Evolutionary conservation across 345 rosid genomes (phyloP).

Genomic region (Tarenaya hassleriana): DNA sequence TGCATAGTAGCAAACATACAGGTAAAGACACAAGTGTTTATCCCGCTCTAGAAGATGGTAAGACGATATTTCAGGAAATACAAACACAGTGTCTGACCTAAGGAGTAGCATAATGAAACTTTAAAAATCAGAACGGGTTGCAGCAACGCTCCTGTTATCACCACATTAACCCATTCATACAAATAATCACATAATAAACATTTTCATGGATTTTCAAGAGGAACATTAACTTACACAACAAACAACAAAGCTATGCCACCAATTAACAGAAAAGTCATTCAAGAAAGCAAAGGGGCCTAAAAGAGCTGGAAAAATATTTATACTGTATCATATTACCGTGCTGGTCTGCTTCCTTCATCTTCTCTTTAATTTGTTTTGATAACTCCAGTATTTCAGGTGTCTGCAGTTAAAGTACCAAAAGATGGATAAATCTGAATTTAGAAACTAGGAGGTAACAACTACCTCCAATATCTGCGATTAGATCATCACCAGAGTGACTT

Average conservation of each 20-base stretch:
- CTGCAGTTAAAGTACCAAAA: slow-evolving; percentile 33
- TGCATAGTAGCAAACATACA: neutral
- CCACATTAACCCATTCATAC: neutral
- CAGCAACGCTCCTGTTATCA: slow-evolving; percentile 9
- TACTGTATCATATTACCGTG: slow-evolving; percentile 41
- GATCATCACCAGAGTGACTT: slow-evolving; percentile 82
- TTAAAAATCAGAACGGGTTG: slow-evolving; percentile 1
- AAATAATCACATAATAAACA: neutral
- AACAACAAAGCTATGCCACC: neutral
- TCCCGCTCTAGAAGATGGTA: slow-evolving; percentile 4
- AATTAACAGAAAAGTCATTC: neutral
- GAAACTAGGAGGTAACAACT: neutral
- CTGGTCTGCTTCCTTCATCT: slow-evolving; percentile 86
- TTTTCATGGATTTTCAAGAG: slow-evolving; percentile 1
- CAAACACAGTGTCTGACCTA: neutral
- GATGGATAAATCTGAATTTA: neutral
- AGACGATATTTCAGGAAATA: slow-evolving; percentile 9
- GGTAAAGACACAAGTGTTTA: slow-evolving; percentile 6
- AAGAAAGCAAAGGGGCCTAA: neutral
- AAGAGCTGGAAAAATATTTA: neutral
- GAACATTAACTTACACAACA: neutral
- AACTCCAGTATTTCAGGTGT: slow-evolving; percentile 69
- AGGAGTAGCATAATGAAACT: neutral
- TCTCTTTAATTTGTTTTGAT: slow-evolving; percentile 90
- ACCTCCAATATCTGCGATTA: neutral